A percentile compares a stretch with the other conserved stretches of the same genome.
These are phyloP conservation scores for Oligophagozyma castellii DNA, from an alignment of 1,139 yeast species.

Conservation along the genomic window DNA sequence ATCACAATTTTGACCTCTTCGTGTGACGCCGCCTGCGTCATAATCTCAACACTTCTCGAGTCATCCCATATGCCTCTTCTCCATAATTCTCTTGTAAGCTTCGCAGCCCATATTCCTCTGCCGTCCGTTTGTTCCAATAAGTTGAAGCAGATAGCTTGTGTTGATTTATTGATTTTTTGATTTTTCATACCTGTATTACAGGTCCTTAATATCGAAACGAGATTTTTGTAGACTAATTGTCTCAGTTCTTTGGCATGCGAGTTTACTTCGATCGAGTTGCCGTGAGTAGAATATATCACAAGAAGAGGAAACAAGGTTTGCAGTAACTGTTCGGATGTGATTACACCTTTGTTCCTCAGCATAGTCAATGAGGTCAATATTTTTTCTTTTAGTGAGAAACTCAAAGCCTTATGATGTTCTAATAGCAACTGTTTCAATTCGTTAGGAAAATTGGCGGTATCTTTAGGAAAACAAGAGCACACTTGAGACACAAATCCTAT, in stretches of 20 bases:
- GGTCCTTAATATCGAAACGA: conserved; percentile 63
- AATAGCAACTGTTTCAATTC: conserved; percentile 58
- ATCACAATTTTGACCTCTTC: conserved; percentile 74
- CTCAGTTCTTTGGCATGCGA: conserved; percentile 76
- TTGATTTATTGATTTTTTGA: conserved; percentile 74
- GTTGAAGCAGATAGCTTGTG: conserved; percentile 84
- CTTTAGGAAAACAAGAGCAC: conserved; percentile 78
- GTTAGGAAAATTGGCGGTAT: conserved; percentile 70
- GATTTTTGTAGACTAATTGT: conserved; percentile 65
- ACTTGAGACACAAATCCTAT: conserved; percentile 89
- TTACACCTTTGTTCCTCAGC: conserved; percentile 78
- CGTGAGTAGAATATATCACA: conserved; percentile 34
- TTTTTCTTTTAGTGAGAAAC: conserved; percentile 82
- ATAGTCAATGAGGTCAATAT: conserved; percentile 79
- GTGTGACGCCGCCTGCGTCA: conserved; percentile 91
- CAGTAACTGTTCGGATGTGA: conserved; percentile 65
- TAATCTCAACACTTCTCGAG: conserved; percentile 84
- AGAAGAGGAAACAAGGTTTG: conserved; percentile 82
- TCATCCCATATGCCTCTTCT: conserved; percentile 98
- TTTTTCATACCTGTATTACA: conserved; percentile 71
- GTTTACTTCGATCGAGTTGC: conserved; percentile 31
- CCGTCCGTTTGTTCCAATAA: conserved; percentile 64
- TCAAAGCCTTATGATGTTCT: conserved; percentile 65
- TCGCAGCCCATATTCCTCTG: conserved; percentile 93
- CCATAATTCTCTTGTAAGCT: conserved; percentile 90